These are phyloP conservation scores for Lachancea dasiensis DNA, from an alignment of 805 yeast genomes.

Conservation along the genomic window DNA sequence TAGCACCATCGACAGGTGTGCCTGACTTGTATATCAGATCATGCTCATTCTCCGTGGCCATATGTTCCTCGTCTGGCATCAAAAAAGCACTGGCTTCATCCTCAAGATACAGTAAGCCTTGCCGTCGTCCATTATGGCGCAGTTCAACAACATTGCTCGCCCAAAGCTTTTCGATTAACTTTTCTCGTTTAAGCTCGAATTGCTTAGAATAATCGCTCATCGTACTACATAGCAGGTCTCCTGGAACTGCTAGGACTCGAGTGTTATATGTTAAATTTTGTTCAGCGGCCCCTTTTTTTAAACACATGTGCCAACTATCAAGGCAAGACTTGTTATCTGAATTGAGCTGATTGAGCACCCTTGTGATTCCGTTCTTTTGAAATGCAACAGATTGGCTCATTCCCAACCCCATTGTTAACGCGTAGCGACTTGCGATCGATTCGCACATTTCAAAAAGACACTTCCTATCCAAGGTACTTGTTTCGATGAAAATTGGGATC, in stretches of 20 bases:
- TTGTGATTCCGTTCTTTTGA: slow-evolving; percentile 18
- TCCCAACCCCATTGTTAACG: slow-evolving; percentile 27
- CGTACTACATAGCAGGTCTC: slow-evolving; percentile 17
- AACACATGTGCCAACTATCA: slow-evolving; percentile 25
- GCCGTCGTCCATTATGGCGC: slow-evolving; percentile 10
- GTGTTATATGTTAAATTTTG: slow-evolving; percentile 18
- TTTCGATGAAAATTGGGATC: slow-evolving; percentile 28
- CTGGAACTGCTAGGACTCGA: slow-evolving; percentile 22
- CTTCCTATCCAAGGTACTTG: slow-evolving; percentile 26
- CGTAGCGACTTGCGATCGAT: slow-evolving; percentile 18
- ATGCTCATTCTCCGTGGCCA: slow-evolving; percentile 7
- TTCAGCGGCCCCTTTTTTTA: slow-evolving; percentile 18
- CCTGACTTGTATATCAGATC: slow-evolving; percentile 3
- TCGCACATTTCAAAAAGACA: slow-evolving; percentile 28
- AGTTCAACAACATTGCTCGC: slow-evolving; percentile 20
- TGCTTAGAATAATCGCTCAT: slow-evolving; percentile 14
- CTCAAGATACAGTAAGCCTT: slow-evolving; percentile 26
- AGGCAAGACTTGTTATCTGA: slow-evolving; percentile 19
- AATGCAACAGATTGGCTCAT: slow-evolving; percentile 15
- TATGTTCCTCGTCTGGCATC: slow-evolving; percentile 14
- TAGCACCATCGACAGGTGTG: not conserved
- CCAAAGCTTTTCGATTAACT: slow-evolving; percentile 17
- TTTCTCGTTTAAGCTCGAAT: slow-evolving; percentile 17
- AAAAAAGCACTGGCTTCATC: slow-evolving; percentile 13
- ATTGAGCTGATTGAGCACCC: slow-evolving; percentile 15